Evolutionary conservation across 2,329 filamentous ascomycete species (phyloP), one percentile per base, ranked within the genome.

Genomic region (Xylogone sp.): DNA sequence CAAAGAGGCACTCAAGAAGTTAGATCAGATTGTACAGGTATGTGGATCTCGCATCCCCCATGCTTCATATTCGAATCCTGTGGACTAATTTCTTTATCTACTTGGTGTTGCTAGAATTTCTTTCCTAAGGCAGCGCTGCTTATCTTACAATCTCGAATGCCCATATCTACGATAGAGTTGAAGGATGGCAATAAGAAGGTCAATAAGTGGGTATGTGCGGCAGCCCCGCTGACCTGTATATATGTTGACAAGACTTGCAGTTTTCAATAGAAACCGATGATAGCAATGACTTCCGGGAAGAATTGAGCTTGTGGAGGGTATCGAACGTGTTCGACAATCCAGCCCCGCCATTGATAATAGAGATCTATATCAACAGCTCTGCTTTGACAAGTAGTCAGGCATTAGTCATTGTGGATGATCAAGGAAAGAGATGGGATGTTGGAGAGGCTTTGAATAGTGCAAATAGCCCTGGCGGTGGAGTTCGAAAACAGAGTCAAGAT

Each of bases 201-300:
- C 47, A 95, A 94, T 67, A 90, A 89, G 83, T 96, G 90, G 90
- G 90, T 93, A 79, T 56, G 86, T 75, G n/a, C 19, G 18, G 19
- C 16, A 24, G 18, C 19, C 20, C 44, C 9, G 19, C 21, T 4
- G 12, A 21, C 27, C 13, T 50, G 43, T 31, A 19, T 12, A 19
- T 22, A 21, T 54, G 39, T 53, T 59, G 42, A 59, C 44, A 42
- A 12, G 31, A 6, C 44, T 27, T 46, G 44, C 64, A 97, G 94
- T 99, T 97, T 72, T 95, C 96, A 75, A 84, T 97, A 60, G 88
- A 96, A 59, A 86, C 96, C 43, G 88, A 96, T 62, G 94, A 99
- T 62, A 93, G 93, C 56, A 90, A 96, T 65, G 84, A 88, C 54
- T 91, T 96, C 65, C 78, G 81, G 62, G 87, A 95, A 58, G 88